Conservation (phyloP, 306 rosid species). For the Malus fusca region DNA sequence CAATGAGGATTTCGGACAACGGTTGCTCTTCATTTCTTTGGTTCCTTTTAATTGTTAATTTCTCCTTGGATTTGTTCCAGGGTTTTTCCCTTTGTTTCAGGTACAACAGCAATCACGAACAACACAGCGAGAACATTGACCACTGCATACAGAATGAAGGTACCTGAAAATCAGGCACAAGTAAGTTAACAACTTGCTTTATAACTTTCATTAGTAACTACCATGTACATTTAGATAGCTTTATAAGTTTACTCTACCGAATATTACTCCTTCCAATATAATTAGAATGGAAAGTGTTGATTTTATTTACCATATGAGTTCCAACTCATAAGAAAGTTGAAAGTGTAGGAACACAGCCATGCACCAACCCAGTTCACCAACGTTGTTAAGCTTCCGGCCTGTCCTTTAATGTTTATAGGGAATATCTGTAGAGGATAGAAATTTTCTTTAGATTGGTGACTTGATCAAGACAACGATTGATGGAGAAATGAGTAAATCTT, state of each 20-base stretch:
- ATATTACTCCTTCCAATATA: neutral
- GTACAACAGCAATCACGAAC: constrained; percentile 57
- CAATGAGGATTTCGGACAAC: neutral
- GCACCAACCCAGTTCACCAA: constrained; percentile 92
- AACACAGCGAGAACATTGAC: constrained; percentile 57
- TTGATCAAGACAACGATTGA: neutral
- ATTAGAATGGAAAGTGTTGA: neutral
- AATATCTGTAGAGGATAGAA: constrained; percentile 50
- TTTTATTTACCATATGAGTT: constrained; percentile 62
- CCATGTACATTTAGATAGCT: neutral
- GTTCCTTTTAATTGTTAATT: constrained; percentile 38
- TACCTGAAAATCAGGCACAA: constrained; percentile 49
- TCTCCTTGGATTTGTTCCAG: constrained; percentile 83
- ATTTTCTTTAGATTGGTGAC: neutral
- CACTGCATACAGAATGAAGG: constrained; percentile 65
- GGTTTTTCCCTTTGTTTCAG: constrained; percentile 88
- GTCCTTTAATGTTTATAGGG: constrained; percentile 80
- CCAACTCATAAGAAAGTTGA: constrained; percentile 82
- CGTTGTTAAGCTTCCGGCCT: constrained; percentile 80
- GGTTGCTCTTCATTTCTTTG: neutral
- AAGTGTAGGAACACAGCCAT: constrained; percentile 80
- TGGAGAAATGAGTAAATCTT: neutral
- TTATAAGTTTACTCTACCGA: neutral
- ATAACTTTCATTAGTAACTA: neutral
- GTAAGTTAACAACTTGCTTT: neutral